Evolutionary conservation across 2,329 filamentous ascomycete species (phyloP), one percentile per base, ranked within the genome.

Genomic region (Arthroderma uncinatum): DNA sequence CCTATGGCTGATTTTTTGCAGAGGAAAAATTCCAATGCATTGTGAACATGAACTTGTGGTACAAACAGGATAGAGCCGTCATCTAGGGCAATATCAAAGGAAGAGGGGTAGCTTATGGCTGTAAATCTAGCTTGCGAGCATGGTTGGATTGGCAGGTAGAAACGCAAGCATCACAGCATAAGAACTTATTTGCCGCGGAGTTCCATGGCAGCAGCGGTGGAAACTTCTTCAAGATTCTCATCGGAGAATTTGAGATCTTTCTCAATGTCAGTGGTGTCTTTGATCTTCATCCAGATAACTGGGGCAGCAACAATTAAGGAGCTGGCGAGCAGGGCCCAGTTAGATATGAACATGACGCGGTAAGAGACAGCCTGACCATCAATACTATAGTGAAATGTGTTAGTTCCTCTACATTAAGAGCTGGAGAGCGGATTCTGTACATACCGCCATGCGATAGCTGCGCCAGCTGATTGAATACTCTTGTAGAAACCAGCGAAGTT

Each of bases 401-500:
- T 55, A 64, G 56, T 34, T 23, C n/a, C n/a, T n/a, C 28, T 52
- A 34, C 53, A 39, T 23, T 34, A 8, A 36, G 40, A 30, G 10
- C 40, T 8, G 21, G 36, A 57, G 53, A 36, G 6, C 28, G 16
- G 8, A 19, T 53, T 30, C 3, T 30, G 28, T 7, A 65, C 71
- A 63, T 69, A 73, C 70, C 64, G 70, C 74, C 71, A 76, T 58
- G 72, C 74, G 56, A 72, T 81, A 58, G 87, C 89, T 2, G 85
- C 84, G 64, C 89, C 89, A 16, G 87, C 88, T 14, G 87, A 92
- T 71, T 95, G 89, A 62, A 95, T 87, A 53, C 85, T 85, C 75
- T 93, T 93, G 80, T 93, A 93, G 77, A 87, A 91, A 62, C 88
- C 91, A 40, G 89, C 87, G 66, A 92, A 86, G 77, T 96, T 95